phyloP scores from a whole-genome alignment of 257 asterid genomes.

The Plantago major region DNA sequence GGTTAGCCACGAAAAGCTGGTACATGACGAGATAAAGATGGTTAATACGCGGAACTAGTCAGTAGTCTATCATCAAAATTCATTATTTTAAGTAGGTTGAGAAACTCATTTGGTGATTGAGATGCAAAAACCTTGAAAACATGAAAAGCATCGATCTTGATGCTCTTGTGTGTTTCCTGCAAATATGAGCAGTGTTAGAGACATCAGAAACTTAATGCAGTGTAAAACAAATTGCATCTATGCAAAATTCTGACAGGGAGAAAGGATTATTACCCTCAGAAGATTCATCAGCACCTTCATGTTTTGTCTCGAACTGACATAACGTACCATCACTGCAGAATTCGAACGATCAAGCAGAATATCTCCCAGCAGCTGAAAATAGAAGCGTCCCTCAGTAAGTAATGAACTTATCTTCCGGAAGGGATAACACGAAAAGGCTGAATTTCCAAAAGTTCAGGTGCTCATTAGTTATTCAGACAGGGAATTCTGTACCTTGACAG shows the following conservation, averaged over 20 bases:
- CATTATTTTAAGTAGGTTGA: background rate
- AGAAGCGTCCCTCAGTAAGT: conserved; percentile 4
- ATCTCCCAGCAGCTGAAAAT: conserved; percentile 78
- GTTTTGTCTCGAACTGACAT: conserved; percentile 70
- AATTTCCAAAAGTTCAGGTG: background rate
- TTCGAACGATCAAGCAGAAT: conserved; percentile 85
- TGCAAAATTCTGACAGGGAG: background rate
- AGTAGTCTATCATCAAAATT: background rate
- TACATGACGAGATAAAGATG: background rate
- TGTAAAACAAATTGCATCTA: background rate
- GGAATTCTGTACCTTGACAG: conserved; percentile 57
- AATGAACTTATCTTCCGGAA: background rate
- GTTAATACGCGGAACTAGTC: conserved; percentile 6
- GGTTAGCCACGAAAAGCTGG: conserved; percentile 94
- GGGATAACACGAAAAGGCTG: background rate
- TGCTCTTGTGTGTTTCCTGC: conserved; percentile 88
- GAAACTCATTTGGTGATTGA: too few relatives aligned
- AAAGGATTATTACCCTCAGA: conserved; percentile 55
- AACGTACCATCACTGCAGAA: conserved; percentile 66
- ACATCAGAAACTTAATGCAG: background rate
- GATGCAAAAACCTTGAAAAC: conserved; percentile 69
- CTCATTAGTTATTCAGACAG: background rate
- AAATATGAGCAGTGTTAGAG: conserved; percentile 8
- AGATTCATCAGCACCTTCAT: conserved; percentile 81
- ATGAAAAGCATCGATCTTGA: conserved; percentile 80